A percentile compares a stretch with the other conserved stretches of the same genome.
These are phyloP conservation scores for Cryptococcus maquisensis DNA, from an alignment of 1,284 basidiomycete species.

Conservation along the genomic window DNA sequence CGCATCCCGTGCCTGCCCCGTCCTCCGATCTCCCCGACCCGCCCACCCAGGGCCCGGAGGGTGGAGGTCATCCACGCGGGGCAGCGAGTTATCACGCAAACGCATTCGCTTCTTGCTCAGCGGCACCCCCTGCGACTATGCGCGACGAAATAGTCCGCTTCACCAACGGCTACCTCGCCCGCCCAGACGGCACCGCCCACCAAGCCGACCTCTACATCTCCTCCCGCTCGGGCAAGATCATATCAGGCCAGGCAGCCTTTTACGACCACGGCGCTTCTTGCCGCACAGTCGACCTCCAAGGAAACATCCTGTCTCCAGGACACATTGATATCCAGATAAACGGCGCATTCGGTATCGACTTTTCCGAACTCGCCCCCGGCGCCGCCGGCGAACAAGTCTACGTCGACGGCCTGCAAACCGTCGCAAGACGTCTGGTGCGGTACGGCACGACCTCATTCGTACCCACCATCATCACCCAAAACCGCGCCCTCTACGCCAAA, in stretches of 20 bases:
- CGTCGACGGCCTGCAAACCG: constrained; percentile 61
- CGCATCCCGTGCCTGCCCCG: not conserved
- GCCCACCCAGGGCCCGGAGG: not conserved
- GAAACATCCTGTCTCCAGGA: constrained; percentile 72
- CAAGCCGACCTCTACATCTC: constrained; percentile 36
- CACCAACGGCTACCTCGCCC: constrained; percentile 72
- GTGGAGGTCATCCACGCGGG: not conserved
- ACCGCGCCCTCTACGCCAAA: constrained; percentile 36
- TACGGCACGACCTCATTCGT: constrained; percentile 81
- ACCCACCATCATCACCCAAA: constrained; percentile 58
- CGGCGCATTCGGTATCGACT: constrained; percentile 85
- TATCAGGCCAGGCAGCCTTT: constrained; percentile 33
- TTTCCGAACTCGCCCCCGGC: constrained; percentile 60
- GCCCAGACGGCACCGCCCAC: constrained; percentile 62
- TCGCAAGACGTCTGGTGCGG: constrained; percentile 65
- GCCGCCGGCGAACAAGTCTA: constrained; percentile 65
- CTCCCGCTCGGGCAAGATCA: constrained; percentile 26
- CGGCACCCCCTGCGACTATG: too few species aligned
- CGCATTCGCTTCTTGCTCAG: too few species aligned
- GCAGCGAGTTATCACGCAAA: not conserved
- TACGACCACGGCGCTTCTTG: not conserved
- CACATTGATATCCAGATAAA: constrained; percentile 70
- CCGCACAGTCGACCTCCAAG: constrained; percentile 47
- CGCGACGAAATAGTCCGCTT: constrained; percentile 60
- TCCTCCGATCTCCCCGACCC: not conserved